These are phyloP conservation scores for Tetracladium setigerum DNA, from an alignment of 495 filamentous ascomycete species.

Conservation along the genomic window DNA sequence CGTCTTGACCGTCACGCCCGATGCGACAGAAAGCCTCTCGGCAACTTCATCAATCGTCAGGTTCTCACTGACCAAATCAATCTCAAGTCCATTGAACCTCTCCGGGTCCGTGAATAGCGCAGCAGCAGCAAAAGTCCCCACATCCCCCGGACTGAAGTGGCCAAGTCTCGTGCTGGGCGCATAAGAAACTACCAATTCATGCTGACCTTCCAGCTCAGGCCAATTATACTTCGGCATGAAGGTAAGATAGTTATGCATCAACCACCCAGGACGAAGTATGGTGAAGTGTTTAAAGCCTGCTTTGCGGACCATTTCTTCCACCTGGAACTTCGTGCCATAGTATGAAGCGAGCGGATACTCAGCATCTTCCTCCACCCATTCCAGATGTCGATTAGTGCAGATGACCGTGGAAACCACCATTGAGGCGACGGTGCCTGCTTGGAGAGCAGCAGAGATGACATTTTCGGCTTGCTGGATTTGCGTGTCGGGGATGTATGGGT, in stretches of 20 bases:
- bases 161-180: constrained; percentile 25
- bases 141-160: constrained; percentile 39
- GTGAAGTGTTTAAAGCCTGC: constrained; percentile 35
- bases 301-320: constrained; percentile 31
- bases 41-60: constrained; percentile 26
- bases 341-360: constrained; percentile 20
- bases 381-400: constrained; percentile 20
- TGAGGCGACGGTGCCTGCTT: constrained; percentile 27
- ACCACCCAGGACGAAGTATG: constrained; percentile 38
- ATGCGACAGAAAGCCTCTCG: constrained; percentile 22
- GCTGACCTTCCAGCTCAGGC: constrained; percentile 28
- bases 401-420: constrained; percentile 33
- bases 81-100: constrained; percentile 28
- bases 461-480: constrained; percentile 32
- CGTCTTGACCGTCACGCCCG: constrained; percentile 26
- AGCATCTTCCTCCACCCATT: constrained; percentile 13
- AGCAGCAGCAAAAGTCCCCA: constrained; percentile 37
- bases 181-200: constrained; percentile 21
- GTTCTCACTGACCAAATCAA: constrained; percentile 34
- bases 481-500: constrained; percentile 15
- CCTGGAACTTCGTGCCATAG: constrained; percentile 28
- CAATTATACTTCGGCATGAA: constrained; percentile 27
- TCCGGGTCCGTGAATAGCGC: constrained; percentile 34
- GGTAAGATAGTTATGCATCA: constrained; percentile 38
- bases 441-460: constrained; percentile 35